Conservation (phyloP, 495 filamentous ascomycete species). For the Apiosordaria backusii region DNA sequence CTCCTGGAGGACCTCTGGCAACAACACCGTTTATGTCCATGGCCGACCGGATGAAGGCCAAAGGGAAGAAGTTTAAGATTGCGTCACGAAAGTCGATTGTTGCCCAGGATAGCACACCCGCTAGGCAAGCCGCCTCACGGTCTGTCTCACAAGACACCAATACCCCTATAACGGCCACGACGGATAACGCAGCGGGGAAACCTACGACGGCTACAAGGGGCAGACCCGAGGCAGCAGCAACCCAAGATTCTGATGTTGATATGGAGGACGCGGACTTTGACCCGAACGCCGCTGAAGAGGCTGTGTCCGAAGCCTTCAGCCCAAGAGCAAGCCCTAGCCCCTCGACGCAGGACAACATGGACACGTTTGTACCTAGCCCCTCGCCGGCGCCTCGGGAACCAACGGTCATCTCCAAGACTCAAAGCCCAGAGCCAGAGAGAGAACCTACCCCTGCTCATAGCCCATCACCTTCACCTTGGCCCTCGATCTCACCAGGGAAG, state of each 20-base stretch:
- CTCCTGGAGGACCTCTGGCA: slow-evolving; percentile 11
- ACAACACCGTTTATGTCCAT: slow-evolving; percentile 38
- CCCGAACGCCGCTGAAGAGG: slow-evolving; percentile 26
- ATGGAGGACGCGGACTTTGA: slow-evolving; percentile 34
- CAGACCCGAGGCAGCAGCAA: slow-evolving; percentile 12
- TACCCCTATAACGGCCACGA: neutral
- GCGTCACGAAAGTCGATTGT: slow-evolving; percentile 24
- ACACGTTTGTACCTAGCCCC: neutral
- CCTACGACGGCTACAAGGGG: slow-evolving; percentile 6
- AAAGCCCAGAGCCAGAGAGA: neutral
- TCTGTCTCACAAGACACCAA: slow-evolving; percentile 9
- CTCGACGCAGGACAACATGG: neutral
- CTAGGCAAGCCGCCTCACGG: slow-evolving; percentile 16
- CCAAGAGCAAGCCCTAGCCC: slow-evolving; percentile 4
- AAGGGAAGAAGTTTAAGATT: slow-evolving; percentile 46
- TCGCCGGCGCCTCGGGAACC: neutral
- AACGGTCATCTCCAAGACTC: neutral
- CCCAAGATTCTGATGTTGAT: slow-evolving; percentile 16
- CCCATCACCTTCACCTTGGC: neutral
- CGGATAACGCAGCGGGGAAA: slow-evolving; percentile 7
- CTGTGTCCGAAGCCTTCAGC: slow-evolving; percentile 12
- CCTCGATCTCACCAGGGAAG: neutral
- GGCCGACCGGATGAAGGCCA: slow-evolving; percentile 43
- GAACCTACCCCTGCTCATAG: neutral
- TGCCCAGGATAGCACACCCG: slow-evolving; percentile 12